Conservation (phyloP, 148 eudicot genomes). For the Nepenthes mirabilis region DNA sequence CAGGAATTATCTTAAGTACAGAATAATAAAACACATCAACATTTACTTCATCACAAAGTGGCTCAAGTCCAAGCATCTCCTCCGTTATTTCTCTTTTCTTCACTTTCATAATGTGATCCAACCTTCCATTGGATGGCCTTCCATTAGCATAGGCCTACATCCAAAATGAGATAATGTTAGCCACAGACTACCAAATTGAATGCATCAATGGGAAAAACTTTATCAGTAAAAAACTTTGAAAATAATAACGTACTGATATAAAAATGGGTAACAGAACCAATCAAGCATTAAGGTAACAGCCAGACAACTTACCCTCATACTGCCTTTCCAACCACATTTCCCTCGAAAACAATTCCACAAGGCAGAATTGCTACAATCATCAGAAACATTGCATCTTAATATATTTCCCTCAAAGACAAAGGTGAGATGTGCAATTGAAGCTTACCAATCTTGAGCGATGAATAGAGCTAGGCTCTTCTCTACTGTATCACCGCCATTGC, state of each 20-base stretch:
- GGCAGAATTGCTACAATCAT: constrained; percentile 37
- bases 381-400: neutral
- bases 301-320: constrained; percentile 7
- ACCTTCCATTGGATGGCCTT: constrained; percentile 25
- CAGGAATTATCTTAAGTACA: neutral
- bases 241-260: neutral
- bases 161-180: constrained; percentile 4
- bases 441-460: constrained; percentile 55
- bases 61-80: constrained; percentile 50
- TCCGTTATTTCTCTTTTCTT: constrained; percentile 40
- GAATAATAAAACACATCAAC: neutral
- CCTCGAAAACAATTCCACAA: constrained; percentile 56
- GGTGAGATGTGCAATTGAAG: constrained; percentile 5
- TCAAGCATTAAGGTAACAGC: neutral
- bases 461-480: constrained; percentile 47
- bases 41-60: constrained; percentile 48
- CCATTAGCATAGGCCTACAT: constrained; percentile 56
- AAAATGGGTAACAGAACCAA: neutral
- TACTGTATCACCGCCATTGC: constrained; percentile 49
- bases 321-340: constrained; percentile 79
- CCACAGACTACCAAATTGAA: too few species aligned
- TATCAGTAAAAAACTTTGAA: neutral
- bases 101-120: constrained; percentile 18
- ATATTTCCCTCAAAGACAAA: neutral
- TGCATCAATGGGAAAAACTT: too few species aligned